These are phyloP conservation scores for Saprolegnia parasitica DNA, from an alignment of 352 stramenopile species.

Conservation along the genomic window DNA sequence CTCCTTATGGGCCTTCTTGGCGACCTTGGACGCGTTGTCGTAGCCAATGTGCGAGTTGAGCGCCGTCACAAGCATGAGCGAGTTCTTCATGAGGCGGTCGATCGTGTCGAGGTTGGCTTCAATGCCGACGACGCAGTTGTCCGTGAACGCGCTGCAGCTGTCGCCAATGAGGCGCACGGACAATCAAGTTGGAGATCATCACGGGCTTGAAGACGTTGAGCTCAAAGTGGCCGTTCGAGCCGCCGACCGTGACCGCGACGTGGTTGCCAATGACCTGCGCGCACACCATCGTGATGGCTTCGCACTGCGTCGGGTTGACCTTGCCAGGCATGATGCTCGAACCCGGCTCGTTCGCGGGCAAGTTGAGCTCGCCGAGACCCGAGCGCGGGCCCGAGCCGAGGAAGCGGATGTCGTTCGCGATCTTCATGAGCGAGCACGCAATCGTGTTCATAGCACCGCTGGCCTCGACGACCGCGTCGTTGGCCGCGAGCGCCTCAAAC, in stretches of 20 bases:
- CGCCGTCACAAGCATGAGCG: slow-evolving; percentile 96
- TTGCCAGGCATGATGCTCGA: slow-evolving; percentile 76
- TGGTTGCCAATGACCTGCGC: slow-evolving; percentile 96
- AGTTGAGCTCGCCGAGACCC: slow-evolving; percentile 53
- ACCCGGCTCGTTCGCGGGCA: slow-evolving; percentile 63
- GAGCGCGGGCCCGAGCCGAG: slow-evolving; percentile 54
- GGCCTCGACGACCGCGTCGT: slow-evolving; percentile 63
- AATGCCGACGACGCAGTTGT: slow-evolving; percentile 91
- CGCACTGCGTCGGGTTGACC: slow-evolving; percentile 89
- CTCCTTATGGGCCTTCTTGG: slow-evolving; percentile 94
- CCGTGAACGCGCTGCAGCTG: slow-evolving; percentile 81
- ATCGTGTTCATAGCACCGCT: slow-evolving; percentile 70
- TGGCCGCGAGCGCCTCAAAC: slow-evolving; percentile 80
- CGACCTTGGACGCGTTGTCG: slow-evolving; percentile 95
- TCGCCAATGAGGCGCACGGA: slow-evolving; percentile 87
- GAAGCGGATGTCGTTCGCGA: slow-evolving; percentile 74
- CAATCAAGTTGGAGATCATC: slow-evolving; percentile 88
- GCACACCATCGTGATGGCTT: slow-evolving; percentile 96
- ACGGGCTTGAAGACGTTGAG: slow-evolving; percentile 98
- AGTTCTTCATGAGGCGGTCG: slow-evolving; percentile 91
- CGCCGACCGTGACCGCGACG: slow-evolving; percentile 88
- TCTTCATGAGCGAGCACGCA: slow-evolving; percentile 70
- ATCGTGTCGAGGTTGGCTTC: slow-evolving; percentile 88
- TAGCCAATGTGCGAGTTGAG: slow-evolving; percentile 97
- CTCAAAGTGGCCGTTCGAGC: slow-evolving; percentile 95